A percentile compares a stretch with the other conserved stretches of the same genome.
Evolutionary conservation across 2,329 filamentous ascomycete species (phyloP).

Genomic region (Elsinoe australis): DNA sequence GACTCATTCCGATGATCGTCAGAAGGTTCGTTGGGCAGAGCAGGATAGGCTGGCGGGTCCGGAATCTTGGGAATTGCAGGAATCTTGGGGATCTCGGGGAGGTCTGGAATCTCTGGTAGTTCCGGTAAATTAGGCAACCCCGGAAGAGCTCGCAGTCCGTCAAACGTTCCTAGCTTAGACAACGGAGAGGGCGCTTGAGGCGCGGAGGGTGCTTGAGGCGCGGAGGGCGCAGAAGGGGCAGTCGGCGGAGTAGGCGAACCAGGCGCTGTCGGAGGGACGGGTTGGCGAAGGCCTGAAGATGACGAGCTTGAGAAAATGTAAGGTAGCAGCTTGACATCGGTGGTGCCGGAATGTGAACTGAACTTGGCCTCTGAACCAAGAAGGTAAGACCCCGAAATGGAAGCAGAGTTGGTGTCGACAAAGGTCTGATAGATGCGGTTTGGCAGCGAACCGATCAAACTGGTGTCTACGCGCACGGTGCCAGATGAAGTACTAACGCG

Average conservation of each 20-base stretch:
- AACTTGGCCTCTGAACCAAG: constrained; percentile 3
- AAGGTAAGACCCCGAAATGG: constrained; percentile 8
- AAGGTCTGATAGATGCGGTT: constrained; percentile 13
- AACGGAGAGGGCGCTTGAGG: background rate
- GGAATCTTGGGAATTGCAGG: constrained; percentile 5
- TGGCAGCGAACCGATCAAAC: background rate
- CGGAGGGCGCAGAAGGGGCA: background rate
- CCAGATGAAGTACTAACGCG: background rate
- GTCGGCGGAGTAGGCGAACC: background rate
- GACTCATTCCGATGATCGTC: background rate
- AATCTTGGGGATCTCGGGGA: background rate
- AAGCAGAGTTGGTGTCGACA: background rate
- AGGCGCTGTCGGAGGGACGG: too few species aligned
- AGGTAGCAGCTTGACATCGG: constrained; percentile 6
- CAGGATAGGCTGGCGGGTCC: background rate
- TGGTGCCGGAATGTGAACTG: background rate
- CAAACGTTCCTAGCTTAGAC: too few species aligned
- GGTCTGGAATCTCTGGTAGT: background rate
- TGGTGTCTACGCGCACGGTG: background rate
- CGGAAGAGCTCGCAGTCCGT: too few species aligned
- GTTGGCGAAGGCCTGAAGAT: too few species aligned
- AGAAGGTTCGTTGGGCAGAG: background rate
- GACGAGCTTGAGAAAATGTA: constrained; percentile 8
- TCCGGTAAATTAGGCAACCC: constrained; percentile 3
- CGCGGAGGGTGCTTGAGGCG: background rate